These are phyloP conservation scores for Colletotrichum sansevieriae DNA, from an alignment of 2,329 filamentous ascomycete species.

Conservation along the genomic window DNA sequence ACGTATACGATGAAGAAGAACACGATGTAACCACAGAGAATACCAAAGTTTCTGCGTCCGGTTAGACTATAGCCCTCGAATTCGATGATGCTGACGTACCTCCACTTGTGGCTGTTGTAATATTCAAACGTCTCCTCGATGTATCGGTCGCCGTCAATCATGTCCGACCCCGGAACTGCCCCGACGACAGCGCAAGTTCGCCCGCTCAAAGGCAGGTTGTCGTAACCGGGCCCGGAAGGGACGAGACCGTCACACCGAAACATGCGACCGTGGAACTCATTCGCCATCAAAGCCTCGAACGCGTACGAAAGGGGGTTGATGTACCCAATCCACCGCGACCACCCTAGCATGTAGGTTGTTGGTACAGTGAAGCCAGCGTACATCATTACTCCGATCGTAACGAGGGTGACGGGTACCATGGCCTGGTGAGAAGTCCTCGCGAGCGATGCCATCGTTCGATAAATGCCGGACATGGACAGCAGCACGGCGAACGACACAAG, in stretches of 20 bases:
- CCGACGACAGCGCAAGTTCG: constrained; percentile 61
- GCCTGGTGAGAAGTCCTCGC: constrained; percentile 49
- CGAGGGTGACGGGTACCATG: constrained; percentile 66
- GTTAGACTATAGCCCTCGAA: background rate
- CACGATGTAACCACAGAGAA: constrained; percentile 73
- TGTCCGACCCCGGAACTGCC: constrained; percentile 55
- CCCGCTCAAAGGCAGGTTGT: constrained; percentile 52
- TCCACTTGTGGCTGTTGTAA: constrained; percentile 60
- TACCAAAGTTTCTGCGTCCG: constrained; percentile 71
- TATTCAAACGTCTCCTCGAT: constrained; percentile 60
- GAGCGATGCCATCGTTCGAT: constrained; percentile 48
- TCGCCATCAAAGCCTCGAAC: constrained; percentile 85
- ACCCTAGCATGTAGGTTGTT: constrained; percentile 78
- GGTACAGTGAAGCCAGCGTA: constrained; percentile 79
- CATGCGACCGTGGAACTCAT: constrained; percentile 79
- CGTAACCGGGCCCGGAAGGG: constrained; percentile 56
- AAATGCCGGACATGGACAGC: constrained; percentile 48
- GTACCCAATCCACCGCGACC: constrained; percentile 88
- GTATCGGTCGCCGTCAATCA: constrained; percentile 60
- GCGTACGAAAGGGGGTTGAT: constrained; percentile 83
- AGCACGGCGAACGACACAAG: constrained; percentile 54
- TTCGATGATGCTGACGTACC: constrained; percentile 10
- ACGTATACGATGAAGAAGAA: constrained; percentile 74
- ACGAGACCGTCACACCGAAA: constrained; percentile 66
- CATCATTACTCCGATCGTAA: constrained; percentile 76